Evolutionary conservation across 2,329 filamentous ascomycete species (phyloP), one percentile per base, ranked within the genome.

Genomic region (Sporothrix inflata): DNA sequence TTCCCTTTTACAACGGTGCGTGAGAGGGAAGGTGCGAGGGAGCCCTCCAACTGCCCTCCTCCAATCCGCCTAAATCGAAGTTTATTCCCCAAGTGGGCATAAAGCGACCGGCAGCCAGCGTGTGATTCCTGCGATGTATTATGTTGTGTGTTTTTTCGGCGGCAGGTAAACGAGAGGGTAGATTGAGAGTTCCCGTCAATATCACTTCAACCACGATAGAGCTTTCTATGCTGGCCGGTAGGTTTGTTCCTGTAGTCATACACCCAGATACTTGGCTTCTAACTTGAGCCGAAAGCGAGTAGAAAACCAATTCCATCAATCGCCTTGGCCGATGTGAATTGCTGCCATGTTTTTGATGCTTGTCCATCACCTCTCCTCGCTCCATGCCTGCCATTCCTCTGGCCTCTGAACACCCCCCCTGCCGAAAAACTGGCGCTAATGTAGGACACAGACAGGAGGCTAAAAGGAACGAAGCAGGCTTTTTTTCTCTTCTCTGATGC

Each of bases 391-490:
- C 24, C 24, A 30, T 16, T 55, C 55, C 27, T 38, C 12, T 60
- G 27, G 55, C 14, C 55, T 19, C 6, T 24, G 24, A 60, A 27
- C 27, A 34, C 1, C 30, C 55, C 57, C 57, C 57, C n/a, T 63
- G 57, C 21, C 38, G 38, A 27, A 27, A 42, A 42, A 45, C 6
- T 27, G n/a, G 38, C 60, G 38, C 60, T 65, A 45, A 63, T 45
- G 60, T 45, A 63, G 60, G 38, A 27, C 60, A 65, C 60, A 16
- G 38, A 65, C 60, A 65, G 14, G 38, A 65, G 60, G 38, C 60
- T 63, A 63, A 63, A 42, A 65, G 45, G n/a, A n/a, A 2, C 8
- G 60, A 45, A 65, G 60, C 60, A 65, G 60, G 60, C 60, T 65
- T 65, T 65, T 65, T 16, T 27, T 27, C 16, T 40, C 9, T 38